phyloP scores from a whole-genome alignment of 352 stramenopile genomes.

The Thalassiosira mediterranea region DNA sequence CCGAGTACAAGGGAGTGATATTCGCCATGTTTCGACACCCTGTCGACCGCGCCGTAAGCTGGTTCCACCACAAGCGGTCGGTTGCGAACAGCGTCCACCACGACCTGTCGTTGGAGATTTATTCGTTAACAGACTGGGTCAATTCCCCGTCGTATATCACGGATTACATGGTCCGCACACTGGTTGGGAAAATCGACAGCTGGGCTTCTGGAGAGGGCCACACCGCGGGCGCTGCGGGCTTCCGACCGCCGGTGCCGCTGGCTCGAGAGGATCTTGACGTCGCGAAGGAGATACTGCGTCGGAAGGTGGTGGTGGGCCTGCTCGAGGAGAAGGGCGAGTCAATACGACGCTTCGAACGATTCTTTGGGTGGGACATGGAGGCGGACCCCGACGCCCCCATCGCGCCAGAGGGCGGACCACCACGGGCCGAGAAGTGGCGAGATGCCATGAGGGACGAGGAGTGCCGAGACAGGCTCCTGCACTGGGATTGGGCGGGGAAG shows the following conservation, averaged over 20 bases:
- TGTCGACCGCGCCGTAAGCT: slow-evolving; percentile 54
- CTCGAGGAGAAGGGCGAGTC: slow-evolving; percentile 53
- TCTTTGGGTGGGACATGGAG: slow-evolving; percentile 34
- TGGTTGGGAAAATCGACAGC: slow-evolving; percentile 43
- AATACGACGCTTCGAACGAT: slow-evolving; percentile 55
- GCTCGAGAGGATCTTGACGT: slow-evolving; percentile 41
- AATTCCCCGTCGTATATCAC: slow-evolving; percentile 29
- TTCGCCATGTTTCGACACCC: slow-evolving; percentile 63
- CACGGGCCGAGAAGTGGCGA: not conserved
- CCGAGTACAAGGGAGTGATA: slow-evolving; percentile 42
- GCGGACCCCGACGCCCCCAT: slow-evolving; percentile 1
- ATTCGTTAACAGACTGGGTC: slow-evolving; percentile 41
- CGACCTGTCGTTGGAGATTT: slow-evolving; percentile 45
- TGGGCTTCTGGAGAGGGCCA: slow-evolving; percentile 15
- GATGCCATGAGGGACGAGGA: slow-evolving; percentile 42
- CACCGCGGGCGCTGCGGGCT: not conserved
- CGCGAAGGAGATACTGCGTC: slow-evolving; percentile 54
- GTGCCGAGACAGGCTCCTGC: slow-evolving; percentile 42
- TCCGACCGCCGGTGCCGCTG: slow-evolving; percentile 16
- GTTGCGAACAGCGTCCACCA: slow-evolving; percentile 28
- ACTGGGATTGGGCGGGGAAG: slow-evolving; percentile 53
- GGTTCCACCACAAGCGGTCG: slow-evolving; percentile 52
- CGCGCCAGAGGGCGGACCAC: slow-evolving; percentile 3
- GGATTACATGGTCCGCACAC: slow-evolving; percentile 56
- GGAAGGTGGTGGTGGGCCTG: slow-evolving; percentile 53